Percentiles rank a stretch among this genome's conserved stretches.
These are phyloP conservation scores for Gossypium thurberi DNA, from an alignment of 345 rosid genomes.

Conservation along the genomic window DNA sequence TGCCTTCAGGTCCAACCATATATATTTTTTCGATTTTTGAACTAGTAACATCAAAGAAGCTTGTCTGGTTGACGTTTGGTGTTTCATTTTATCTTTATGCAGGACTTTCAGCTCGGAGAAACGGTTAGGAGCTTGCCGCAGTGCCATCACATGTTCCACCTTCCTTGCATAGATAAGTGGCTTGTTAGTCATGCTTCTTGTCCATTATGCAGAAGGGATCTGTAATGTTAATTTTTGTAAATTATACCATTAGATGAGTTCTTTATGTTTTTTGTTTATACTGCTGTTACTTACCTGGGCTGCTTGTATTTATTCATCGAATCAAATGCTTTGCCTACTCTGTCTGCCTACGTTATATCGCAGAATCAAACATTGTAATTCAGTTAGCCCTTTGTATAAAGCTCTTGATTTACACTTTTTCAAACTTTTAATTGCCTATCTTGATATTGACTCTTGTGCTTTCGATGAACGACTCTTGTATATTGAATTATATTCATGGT, in stretches of 20 bases:
- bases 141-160: conserved; percentile 96
- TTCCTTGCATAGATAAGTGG: conserved; percentile 97
- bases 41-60: background rate
- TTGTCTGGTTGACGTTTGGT: conserved; percentile 1
- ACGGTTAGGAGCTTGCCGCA: conserved; percentile 90
- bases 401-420: conserved; percentile 21
- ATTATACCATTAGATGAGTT: conserved; percentile 16
- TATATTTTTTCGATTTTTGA: background rate
- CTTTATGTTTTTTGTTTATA: conserved; percentile 14
- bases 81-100: conserved; percentile 18
- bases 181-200: conserved; percentile 84
- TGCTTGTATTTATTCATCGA: conserved; percentile 13
- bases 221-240: conserved; percentile 33
- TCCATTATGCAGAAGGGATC: conserved; percentile 91
- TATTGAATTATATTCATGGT: no score
- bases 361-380: conserved; percentile 16
- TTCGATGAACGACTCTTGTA: background rate
- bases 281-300: background rate
- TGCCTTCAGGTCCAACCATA: conserved; percentile 76
- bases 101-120: conserved; percentile 95
- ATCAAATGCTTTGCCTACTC: conserved; percentile 4
- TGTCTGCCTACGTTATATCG: background rate
- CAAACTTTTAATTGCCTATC: background rate
- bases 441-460: background rate
- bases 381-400: conserved; percentile 33